Conservation (phyloP, 1,284 basidiomycete species). For the Irpex sp. region DNA sequence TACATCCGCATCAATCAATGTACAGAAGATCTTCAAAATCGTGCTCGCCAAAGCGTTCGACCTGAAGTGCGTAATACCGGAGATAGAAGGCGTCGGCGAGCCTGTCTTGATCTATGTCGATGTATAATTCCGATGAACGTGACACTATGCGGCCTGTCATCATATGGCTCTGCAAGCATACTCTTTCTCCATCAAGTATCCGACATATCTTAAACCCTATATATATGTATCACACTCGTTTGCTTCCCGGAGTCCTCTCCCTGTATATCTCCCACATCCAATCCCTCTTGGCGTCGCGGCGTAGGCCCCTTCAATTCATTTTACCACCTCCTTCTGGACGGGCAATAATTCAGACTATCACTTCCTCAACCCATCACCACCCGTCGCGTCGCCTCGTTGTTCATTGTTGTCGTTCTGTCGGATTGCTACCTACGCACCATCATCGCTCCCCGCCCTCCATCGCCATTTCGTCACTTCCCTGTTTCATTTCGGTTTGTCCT, state of each 20-base stretch:
- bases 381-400: background rate
- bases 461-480: background rate
- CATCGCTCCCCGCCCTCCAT: background rate
- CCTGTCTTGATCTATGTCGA: constrained; percentile 92
- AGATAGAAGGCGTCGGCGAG: constrained; percentile 93
- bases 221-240: background rate
- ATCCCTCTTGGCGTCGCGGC: background rate
- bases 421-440: background rate
- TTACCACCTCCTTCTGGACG: background rate
- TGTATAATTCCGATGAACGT: constrained; percentile 42
- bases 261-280: background rate
- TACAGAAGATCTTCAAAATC: constrained; percentile 99
- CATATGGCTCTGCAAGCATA: background rate
- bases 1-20: constrained; percentile 96
- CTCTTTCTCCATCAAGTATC: background rate
- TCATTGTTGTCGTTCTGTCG: background rate
- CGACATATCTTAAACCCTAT: background rate
- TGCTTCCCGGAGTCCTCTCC: background rate
- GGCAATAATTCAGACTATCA: background rate
- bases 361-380: background rate
- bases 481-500: background rate
- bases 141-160: background rate
- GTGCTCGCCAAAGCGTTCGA: constrained; percentile 88
- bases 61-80: constrained; percentile 93
- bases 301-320: background rate